A percentile compares a stretch with the other conserved stretches of the same genome.
Evolutionary conservation across 345 rosid genomes (phyloP).

Genomic region (Citrus inodora): DNA sequence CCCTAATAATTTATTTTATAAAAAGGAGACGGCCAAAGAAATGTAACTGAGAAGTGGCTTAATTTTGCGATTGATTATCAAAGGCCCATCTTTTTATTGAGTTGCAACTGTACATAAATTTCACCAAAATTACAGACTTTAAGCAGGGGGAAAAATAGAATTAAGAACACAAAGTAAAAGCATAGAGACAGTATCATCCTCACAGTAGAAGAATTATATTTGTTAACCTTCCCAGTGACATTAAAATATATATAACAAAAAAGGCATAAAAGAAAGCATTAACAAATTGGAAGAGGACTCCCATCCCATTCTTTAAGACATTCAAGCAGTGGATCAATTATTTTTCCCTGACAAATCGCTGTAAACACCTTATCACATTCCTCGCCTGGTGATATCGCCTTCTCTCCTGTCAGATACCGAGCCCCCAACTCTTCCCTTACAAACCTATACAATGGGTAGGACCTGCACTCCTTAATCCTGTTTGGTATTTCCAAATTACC

Average conservation of each 20-base stretch:
- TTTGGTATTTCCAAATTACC: conserved; percentile 24
- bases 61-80: not conserved
- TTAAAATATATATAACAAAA: not conserved
- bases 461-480: conserved; percentile 42
- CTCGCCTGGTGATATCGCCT: conserved; percentile 37
- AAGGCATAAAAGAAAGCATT: not conserved
- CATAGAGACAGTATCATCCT: not conserved
- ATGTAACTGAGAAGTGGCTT: not conserved
- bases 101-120: not conserved
- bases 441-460: conserved; percentile 39
- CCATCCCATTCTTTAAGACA: conserved; percentile 39
- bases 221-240: too few relatives aligned
- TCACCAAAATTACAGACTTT: not conserved
- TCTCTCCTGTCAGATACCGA: conserved; percentile 34
- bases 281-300: conserved; percentile 23
- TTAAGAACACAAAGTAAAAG: not conserved
- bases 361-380: conserved; percentile 36
- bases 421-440: conserved; percentile 28
- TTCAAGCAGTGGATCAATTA: conserved; percentile 37
- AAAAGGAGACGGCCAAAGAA: not conserved
- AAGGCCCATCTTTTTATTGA: not conserved
- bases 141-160: not conserved
- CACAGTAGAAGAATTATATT: not conserved
- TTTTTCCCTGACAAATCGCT: conserved; percentile 30
- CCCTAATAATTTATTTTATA: too few relatives aligned